These are phyloP conservation scores for Trichothecium roseum DNA, from an alignment of 2,329 filamentous ascomycete species.

Conservation along the genomic window DNA sequence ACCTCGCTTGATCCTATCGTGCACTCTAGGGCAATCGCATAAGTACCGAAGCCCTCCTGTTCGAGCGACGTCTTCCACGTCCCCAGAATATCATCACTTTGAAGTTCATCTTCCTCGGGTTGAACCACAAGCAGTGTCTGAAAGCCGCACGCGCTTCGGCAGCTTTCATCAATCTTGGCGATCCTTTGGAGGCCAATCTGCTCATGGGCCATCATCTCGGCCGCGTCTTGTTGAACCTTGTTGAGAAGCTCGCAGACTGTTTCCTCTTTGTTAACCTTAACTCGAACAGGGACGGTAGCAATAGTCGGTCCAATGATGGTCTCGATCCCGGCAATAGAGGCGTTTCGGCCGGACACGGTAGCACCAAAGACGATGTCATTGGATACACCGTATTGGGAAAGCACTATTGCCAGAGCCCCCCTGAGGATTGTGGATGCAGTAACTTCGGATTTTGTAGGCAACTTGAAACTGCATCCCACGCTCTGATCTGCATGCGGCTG, in stretches of 20 bases:
- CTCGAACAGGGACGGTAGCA: constrained; percentile 14
- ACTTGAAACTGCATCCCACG: neutral
- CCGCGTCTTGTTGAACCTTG: constrained; percentile 9
- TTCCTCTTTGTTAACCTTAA: constrained; percentile 13
- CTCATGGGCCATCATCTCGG: constrained; percentile 9
- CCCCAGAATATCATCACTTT: neutral
- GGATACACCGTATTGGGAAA: constrained; percentile 1
- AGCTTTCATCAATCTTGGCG: constrained; percentile 3
- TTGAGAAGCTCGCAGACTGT: constrained; percentile 28
- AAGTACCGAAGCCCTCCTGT: neutral
- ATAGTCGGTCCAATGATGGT: constrained; percentile 15
- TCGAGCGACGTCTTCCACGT: neutral
- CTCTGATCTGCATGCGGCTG: neutral
- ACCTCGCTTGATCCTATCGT: neutral
- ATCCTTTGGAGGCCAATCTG: constrained; percentile 9
- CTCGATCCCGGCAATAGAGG: constrained; percentile 12
- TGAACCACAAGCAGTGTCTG: constrained; percentile 7
- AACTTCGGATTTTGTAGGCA: neutral
- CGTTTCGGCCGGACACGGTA: constrained; percentile 13
- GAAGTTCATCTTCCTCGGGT: constrained; percentile 4
- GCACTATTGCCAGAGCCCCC: neutral
- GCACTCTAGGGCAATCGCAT: constrained; percentile 1
- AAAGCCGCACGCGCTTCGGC: constrained; percentile 4
- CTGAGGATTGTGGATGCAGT: constrained; percentile 1
- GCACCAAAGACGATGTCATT: constrained; percentile 19